A percentile compares a stretch with the other conserved stretches of the same genome.
These are phyloP conservation scores for Sphagnurus paluster DNA, from an alignment of 1,284 basidiomycete species.

Conservation along the genomic window DNA sequence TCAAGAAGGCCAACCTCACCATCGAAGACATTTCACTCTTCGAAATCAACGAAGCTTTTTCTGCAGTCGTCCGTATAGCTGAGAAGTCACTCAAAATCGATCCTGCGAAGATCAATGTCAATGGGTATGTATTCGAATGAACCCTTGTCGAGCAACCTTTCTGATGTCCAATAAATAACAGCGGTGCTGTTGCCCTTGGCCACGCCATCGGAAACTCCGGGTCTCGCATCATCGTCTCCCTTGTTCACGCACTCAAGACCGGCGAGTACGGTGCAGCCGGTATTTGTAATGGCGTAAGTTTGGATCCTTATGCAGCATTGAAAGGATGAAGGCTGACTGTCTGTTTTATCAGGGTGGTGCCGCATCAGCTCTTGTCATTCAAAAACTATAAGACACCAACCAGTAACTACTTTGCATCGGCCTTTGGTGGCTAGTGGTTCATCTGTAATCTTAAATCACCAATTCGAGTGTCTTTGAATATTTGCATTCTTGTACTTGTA, in stretches of 20 bases:
- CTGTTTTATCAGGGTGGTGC: constrained; percentile 79
- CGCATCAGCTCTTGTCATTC: constrained; percentile 87
- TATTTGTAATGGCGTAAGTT: constrained; percentile 94
- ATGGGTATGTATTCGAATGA: constrained; percentile 67
- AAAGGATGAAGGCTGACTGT: constrained; percentile 11
- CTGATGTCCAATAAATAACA: constrained; percentile 29
- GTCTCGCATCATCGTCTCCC: constrained; percentile 91
- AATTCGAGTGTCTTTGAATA: constrained; percentile 1
- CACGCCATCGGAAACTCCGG: constrained; percentile 98
- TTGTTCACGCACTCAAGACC: constrained; percentile 89
- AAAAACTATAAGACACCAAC: constrained; percentile 77
- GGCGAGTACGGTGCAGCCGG: constrained; percentile 97
- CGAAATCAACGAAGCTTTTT: constrained; percentile 99
- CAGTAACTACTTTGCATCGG: constrained; percentile 21
- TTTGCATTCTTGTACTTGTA: neutral
- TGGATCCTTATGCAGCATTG: constrained; percentile 5
- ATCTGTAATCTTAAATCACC: constrained; percentile 14
- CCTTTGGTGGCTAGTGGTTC: constrained; percentile 14
- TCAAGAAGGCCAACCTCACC: constrained; percentile 85
- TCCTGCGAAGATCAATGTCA: constrained; percentile 88
- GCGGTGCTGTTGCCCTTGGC: constrained; percentile 91
- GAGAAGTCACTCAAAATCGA: constrained; percentile 88
- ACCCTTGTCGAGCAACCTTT: constrained; percentile 23
- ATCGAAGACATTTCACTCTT: constrained; percentile 88
- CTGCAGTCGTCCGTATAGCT: constrained; percentile 88